Evolutionary conservation across 805 yeast genomes (phyloP), one percentile per base, ranked within the genome.

Genomic region (Blastobotrys attinorum): DNA sequence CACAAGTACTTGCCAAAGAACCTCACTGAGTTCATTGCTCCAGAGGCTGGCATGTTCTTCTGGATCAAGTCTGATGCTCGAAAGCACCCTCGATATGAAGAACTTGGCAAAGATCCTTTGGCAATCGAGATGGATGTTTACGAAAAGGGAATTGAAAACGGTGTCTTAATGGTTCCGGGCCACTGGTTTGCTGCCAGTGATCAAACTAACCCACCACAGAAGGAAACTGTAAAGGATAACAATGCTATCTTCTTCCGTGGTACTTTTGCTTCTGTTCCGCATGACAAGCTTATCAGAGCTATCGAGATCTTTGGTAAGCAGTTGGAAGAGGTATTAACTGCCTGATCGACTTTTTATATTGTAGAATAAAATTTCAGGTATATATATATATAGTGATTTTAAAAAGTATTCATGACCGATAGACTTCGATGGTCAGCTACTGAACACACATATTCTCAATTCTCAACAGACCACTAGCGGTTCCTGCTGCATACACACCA

Each of bases 1-100:
- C 67, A 66, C 55, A 73, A 79, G 53, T 69, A 73, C 63, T 62
- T 83, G 60, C 83, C 83, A 45, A 50, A 57, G 42, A 60, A 58
- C 37, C 50, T 45, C 51, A 56, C 53, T 43, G 60, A 58, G 37
- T 59, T 63, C 52, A 55, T 55, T 37, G 56, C 69, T 2, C 79
- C 78, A 8, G 67, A 67, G 6, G 77, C 79, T 3, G 78, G 76
- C 35, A 73, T 74, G 75, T 70, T 73, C 56, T 69, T 68, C 64
- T 73, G 75, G 56, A 59, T 71, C 50, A 69, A 69, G 54, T 58
- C 75, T 38, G 82, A 81, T 55, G 74, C 77, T 47, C 52, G 66
- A 60, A 56, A 55, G 43, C 78, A 73, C 61, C 77, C 77, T 39
- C 65, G 67, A 51, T 75, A 63, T 54, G 52, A 47, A 23, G 55